phyloP scores from a whole-genome alignment of 2,329 filamentous ascomycete species.

The Huntiella abstrusa region DNA sequence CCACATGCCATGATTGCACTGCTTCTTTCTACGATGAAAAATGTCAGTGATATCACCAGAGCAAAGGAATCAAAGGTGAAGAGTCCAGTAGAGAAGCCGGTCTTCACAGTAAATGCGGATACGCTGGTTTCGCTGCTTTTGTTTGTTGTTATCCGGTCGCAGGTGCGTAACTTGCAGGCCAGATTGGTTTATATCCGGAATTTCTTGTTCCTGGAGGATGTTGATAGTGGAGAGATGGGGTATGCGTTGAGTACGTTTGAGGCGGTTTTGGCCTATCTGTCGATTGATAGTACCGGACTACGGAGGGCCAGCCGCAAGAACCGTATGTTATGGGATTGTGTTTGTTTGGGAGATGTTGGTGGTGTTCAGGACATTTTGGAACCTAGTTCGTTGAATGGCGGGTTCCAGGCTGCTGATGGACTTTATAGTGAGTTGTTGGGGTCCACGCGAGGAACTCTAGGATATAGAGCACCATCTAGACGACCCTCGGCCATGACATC shows the following conservation, averaged over 20 bases:
- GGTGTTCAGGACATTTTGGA: slow-evolving; percentile 67
- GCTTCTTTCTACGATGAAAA: slow-evolving; percentile 61
- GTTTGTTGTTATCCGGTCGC: slow-evolving; percentile 79
- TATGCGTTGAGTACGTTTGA: slow-evolving; percentile 94
- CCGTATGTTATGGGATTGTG: slow-evolving; percentile 70
- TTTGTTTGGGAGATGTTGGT: slow-evolving; percentile 54
- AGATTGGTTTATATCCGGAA: slow-evolving; percentile 87
- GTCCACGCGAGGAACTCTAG: too few relatives aligned
- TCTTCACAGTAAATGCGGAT: slow-evolving; percentile 59
- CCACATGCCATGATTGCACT: slow-evolving; percentile 81
- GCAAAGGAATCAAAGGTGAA: slow-evolving; percentile 21
- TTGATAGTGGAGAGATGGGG: slow-evolving; percentile 88
- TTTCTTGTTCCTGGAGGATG: slow-evolving; percentile 95
- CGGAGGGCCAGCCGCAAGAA: slow-evolving; percentile 75
- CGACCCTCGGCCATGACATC: slow-evolving; percentile 3
- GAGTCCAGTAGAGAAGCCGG: slow-evolving; percentile 33
- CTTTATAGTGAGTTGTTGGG: slow-evolving; percentile 4
- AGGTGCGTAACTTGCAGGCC: slow-evolving; percentile 72
- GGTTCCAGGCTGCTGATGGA: neutral
- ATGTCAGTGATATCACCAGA: slow-evolving; percentile 1
- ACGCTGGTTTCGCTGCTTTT: slow-evolving; percentile 80
- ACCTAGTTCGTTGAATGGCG: slow-evolving; percentile 24
- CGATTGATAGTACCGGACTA: slow-evolving; percentile 61
- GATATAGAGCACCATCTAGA: neutral
- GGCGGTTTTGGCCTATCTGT: slow-evolving; percentile 76